A percentile compares a stretch with the other conserved stretches of the same genome.
Conservation (phyloP, 805 yeast genomes). For the Zygoascus biomembranicola region DNA sequence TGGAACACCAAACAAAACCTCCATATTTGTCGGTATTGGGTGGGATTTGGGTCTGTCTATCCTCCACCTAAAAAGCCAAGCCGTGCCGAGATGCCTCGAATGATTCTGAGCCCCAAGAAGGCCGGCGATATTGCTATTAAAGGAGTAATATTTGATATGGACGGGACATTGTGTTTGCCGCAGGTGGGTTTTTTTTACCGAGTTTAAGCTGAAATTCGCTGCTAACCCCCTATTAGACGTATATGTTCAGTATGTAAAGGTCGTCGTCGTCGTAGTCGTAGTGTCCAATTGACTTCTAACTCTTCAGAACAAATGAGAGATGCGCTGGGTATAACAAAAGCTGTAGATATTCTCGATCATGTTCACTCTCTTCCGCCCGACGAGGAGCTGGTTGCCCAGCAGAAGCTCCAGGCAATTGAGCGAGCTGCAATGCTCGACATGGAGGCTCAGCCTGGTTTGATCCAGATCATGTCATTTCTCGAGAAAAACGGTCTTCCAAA, state of each 20-base stretch:
- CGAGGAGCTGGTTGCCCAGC: slow-evolving; percentile 37
- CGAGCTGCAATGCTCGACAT: slow-evolving; percentile 53
- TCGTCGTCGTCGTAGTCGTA: not conserved
- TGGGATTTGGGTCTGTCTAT: too few relatives aligned
- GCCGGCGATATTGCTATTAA: slow-evolving; percentile 29
- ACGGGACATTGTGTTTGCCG: slow-evolving; percentile 64
- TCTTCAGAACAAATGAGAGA: slow-evolving; percentile 46
- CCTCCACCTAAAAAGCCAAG: too few relatives aligned
- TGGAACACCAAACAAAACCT: not conserved
- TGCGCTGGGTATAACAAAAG: slow-evolving; percentile 41
- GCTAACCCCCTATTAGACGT: slow-evolving; percentile 6
- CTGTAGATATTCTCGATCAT: slow-evolving; percentile 46
- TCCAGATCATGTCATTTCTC: slow-evolving; percentile 32
- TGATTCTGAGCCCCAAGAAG: slow-evolving; percentile 12
- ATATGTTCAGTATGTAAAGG: slow-evolving; percentile 15
- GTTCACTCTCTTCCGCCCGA: slow-evolving; percentile 37
- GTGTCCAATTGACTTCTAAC: not conserved
- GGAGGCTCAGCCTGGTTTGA: slow-evolving; percentile 41
- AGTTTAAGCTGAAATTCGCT: not conserved
- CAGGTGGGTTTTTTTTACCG: slow-evolving; percentile 30
- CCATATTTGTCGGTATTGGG: not conserved
- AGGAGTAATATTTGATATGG: slow-evolving; percentile 71
- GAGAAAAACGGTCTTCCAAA: slow-evolving; percentile 31
- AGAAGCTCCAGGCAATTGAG: slow-evolving; percentile 45
- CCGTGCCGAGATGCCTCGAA: not conserved